Evolutionary conservation across 345 rosid species (phyloP).

Genomic region (Citrus reticulata): DNA sequence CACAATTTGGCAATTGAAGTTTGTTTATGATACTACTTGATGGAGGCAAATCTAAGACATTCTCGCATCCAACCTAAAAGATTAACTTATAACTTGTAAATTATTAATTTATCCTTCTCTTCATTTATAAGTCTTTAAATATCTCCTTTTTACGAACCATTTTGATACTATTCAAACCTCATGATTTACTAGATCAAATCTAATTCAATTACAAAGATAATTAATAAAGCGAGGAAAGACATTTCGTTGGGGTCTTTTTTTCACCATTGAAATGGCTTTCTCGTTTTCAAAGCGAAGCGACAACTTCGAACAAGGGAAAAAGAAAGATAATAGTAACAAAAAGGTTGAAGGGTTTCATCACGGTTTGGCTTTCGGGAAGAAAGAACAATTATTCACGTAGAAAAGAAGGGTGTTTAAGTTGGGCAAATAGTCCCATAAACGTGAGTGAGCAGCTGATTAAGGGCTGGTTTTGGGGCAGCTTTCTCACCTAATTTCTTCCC

Average conservation of each 20-base stretch:
- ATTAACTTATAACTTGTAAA: rapidly evolving
- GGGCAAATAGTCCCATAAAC: slow-evolving; percentile 7
- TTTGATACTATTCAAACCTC: neutral
- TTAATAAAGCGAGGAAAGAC: neutral
- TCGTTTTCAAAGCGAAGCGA: slow-evolving; percentile 2
- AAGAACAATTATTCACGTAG: slow-evolving; percentile 34
- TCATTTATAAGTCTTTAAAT: too few relatives aligned
- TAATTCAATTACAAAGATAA: neutral
- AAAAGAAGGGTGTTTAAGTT: slow-evolving; percentile 32
- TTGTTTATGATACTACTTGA: neutral
- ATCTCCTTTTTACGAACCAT: too few relatives aligned
- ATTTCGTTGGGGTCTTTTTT: neutral
- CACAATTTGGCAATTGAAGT: too few relatives aligned
- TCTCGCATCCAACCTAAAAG: rapidly evolving
- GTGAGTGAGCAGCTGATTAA: slow-evolving; percentile 12
- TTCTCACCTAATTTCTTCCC: slow-evolving; percentile 15
- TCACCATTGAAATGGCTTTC: slow-evolving; percentile 16
- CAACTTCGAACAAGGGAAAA: neutral
- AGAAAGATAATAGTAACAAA: slow-evolving; percentile 6
- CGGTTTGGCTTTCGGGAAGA: slow-evolving; percentile 48
- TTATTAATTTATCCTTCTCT: too few relatives aligned
- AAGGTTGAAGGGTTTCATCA: slow-evolving; percentile 22
- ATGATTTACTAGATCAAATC: too few relatives aligned
- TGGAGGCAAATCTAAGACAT: neutral
- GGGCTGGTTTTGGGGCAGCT: slow-evolving; percentile 9